Base-by-base conservation (phyloP, 2,329 filamentous ascomycete species). In the Diplocarpon rosae region DNA sequence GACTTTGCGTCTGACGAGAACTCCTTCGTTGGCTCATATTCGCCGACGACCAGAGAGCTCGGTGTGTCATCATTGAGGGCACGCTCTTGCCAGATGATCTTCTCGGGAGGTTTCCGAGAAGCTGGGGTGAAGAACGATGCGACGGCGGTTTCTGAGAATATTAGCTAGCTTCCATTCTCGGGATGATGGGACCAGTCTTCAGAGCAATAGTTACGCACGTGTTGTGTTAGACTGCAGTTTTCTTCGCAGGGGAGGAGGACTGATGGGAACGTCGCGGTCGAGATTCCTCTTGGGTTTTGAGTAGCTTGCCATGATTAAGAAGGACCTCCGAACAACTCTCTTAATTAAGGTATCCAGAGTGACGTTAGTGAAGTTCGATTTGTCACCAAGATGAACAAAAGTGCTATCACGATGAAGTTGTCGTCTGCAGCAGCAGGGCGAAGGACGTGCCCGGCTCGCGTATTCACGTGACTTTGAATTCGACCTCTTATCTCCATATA, bases 41-140 rank as follows among this genome's bases (percentile, higher is more conserved):
- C 78, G n/a, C 80, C 88, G 17, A 92, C 74, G 5, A 96, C 71
- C 16, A 95, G 69, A 3, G 82, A 78, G 3, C 69, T 65, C 1
- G 68, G 68, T 1, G 63, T 62, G 43, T 71, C 66, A 7, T 72
- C 66, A 38, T 67, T 57, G 0, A 69, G 66, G 2, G 83, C 60
- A 69, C 81, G 62, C 75, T 83, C 65, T 69, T 70, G 63, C 86
- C 92, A 96, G 9, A 65, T 68, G 40, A 85, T 78, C 46, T 75
- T 76, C 39, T 89, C 81, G 12, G 85, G 85, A 28, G 83, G 78
- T 62, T 93, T 95, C 62, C 95, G 78, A 0, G 88, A 95, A 0
- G 74, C 62, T 0, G 89, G 89, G 0, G 81, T 94, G 65, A 96
- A 96, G 69, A 96, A 96, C 43, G 75, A 86, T 15, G 84, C 75